Evolutionary conservation across 75 land plant species (phyloP), one percentile per base, ranked within the genome.

Genomic region (Cunninghamia lanceolata): DNA sequence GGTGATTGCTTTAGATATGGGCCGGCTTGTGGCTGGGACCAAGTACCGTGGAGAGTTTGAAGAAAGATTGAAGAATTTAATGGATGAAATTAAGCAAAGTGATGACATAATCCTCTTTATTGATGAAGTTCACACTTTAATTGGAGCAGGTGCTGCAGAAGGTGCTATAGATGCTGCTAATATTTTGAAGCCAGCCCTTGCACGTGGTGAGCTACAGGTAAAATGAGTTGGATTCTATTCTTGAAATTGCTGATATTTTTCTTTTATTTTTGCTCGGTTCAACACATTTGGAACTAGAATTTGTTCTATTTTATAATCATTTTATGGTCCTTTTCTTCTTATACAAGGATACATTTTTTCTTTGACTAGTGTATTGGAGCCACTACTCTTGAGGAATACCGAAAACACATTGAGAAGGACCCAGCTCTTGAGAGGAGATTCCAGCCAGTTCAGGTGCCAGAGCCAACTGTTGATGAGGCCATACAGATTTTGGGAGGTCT

Each of bases 71-170:
- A 91, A 91, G 93, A 92, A 92, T 82, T 53, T 92, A 70, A 92
- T 92, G 93, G 93, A 91, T 82, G 93, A 92, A 80, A 88, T 92
- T 43, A 92, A 85, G 75, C 93, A 90, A 52, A 86, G 90, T 79
- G 93, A 92, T 85, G 93, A 92, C 11, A 88, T 92, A 45, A 92
- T 92, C n/a, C 86, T 92, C 54, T 87, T 92, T 54, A 92, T 92
- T 54, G 93, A 91, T 68, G 92, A 92, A 77, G 90, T 92, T 10
- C 93, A 92, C 53, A 91, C 93, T 11, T 85, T 92, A 53, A 92
- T 92, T 83, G 93, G 93, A 77, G 92, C 93, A n/a, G 92, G 93
- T 45, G 93, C 93, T 14, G 92, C 92, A 16, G 93, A 92, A 84
- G 93, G 93, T 79, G 92, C 90, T 43, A 91, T 91, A 32, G 92